phyloP scores from a whole-genome alignment of 202 grass and related monocot species.

The Dendrocalamus latiflorus region DNA sequence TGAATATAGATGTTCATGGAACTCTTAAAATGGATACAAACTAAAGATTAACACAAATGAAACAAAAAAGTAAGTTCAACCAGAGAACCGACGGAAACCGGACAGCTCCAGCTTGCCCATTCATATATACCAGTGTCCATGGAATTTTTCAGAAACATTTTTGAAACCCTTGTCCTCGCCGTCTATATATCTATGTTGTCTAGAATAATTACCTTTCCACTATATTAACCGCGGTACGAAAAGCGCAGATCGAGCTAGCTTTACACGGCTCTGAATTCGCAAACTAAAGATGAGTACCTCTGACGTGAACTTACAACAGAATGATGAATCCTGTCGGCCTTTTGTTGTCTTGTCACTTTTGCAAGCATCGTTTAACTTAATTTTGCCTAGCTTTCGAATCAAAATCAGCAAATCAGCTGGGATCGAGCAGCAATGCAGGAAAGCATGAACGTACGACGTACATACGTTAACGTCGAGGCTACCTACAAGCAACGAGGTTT shows the following conservation, averaged over 20 bases:
- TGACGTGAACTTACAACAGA: slow-evolving; percentile 10
- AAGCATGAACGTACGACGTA: not conserved
- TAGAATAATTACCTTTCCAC: not conserved
- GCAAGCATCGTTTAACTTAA: not conserved
- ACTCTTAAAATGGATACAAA: not conserved
- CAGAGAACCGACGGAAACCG: not conserved
- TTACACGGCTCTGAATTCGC: slow-evolving; percentile 27
- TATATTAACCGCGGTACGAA: not conserved
- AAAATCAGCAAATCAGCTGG: not conserved
- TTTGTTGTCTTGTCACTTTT: slow-evolving; percentile 15
- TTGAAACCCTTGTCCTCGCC: not conserved
- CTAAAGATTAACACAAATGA: not conserved
- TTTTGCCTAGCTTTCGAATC: not conserved
- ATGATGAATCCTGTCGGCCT: slow-evolving; percentile 33
- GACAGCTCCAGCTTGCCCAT: not conserved
- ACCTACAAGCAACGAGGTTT: not conserved
- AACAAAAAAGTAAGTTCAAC: not conserved
- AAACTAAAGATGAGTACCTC: not conserved
- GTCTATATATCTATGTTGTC: not conserved
- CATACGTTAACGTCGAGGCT: not conserved
- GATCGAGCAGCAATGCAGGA: not conserved
- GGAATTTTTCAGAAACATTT: not conserved
- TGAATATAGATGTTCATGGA: not conserved
- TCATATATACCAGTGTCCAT: not conserved
- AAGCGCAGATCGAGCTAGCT: not conserved